phyloP scores from a whole-genome alignment of 768 basidiomycete species.

The Tylopilus felleus region DNA sequence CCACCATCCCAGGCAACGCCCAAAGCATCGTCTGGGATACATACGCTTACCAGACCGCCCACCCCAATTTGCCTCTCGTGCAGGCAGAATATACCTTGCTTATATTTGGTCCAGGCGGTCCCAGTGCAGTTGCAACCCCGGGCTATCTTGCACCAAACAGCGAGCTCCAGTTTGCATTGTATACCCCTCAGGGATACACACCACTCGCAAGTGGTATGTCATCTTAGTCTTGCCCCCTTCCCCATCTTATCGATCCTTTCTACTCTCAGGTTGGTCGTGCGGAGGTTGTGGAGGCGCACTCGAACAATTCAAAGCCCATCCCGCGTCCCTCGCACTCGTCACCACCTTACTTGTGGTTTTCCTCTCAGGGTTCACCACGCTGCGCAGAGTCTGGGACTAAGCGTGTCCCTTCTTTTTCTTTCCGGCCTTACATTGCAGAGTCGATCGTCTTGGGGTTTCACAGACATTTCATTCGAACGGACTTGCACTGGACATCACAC shows the following conservation, averaged over 20 bases:
- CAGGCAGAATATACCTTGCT: constrained; percentile 58
- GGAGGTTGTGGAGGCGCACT: constrained; percentile 30
- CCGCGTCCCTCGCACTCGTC: constrained; percentile 32
- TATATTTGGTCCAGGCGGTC: constrained; percentile 55
- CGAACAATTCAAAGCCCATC: constrained; percentile 29
- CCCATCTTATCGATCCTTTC: background rate
- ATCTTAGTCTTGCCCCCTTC: background rate
- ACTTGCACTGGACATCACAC: constrained; percentile 29
- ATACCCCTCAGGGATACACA: constrained; percentile 55
- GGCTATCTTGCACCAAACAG: constrained; percentile 55
- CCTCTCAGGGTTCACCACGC: constrained; percentile 34
- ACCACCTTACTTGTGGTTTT: constrained; percentile 31
- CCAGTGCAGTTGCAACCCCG: constrained; percentile 43
- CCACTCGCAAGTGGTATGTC: constrained; percentile 44
- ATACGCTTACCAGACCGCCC: constrained; percentile 48
- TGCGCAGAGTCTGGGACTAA: constrained; percentile 31
- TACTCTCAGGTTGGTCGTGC: constrained; percentile 28
- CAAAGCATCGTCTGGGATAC: constrained; percentile 59
- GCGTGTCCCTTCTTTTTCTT: background rate
- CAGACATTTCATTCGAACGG: constrained; percentile 22
- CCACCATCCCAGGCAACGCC: constrained; percentile 48
- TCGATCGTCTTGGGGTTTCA: constrained; percentile 15
- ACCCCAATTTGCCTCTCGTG: constrained; percentile 54
- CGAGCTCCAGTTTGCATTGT: constrained; percentile 57
- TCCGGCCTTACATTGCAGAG: background rate